Conservation (phyloP, 495 filamentous ascomycete species). For the Penicillium paradoxum region DNA sequence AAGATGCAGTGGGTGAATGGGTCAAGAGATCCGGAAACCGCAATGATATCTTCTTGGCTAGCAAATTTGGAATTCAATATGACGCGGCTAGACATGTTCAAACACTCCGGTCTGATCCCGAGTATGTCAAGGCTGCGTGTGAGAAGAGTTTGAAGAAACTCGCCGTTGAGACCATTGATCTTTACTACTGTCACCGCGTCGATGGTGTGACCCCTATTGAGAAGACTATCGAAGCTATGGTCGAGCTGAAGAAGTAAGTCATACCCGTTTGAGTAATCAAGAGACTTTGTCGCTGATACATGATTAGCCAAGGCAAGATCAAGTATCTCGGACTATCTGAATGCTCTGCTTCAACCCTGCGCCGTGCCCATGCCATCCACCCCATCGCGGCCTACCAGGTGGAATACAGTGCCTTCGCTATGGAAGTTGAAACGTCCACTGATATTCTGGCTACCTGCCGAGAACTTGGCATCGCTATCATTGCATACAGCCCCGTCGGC, state of each 20-base stretch:
- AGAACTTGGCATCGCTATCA: conserved; percentile 56
- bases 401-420: conserved; percentile 57
- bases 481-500: conserved; percentile 60
- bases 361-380: conserved; percentile 57
- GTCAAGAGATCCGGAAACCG: conserved; percentile 51
- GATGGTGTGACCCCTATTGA: conserved; percentile 42
- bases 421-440: conserved; percentile 52
- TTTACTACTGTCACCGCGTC: conserved; percentile 50
- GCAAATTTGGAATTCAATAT: conserved; percentile 45
- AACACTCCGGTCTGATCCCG: conserved; percentile 44
- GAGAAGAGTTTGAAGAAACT: conserved; percentile 50
- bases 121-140: conserved; percentile 48
- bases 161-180: conserved; percentile 50
- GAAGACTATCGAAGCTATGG: conserved; percentile 61
- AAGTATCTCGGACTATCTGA: conserved; percentile 53
- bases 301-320: conserved; percentile 51
- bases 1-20: conserved; percentile 54
- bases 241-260: conserved; percentile 44
- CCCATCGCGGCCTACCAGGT: conserved; percentile 58
- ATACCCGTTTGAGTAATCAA: not conserved
- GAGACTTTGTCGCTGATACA: not conserved
- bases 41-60: conserved; percentile 52
- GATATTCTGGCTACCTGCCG: conserved; percentile 50
- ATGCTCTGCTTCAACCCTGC: conserved; percentile 49
- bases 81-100: conserved; percentile 10